phyloP scores from a whole-genome alignment of 441 rosid species.

The Erodium trifolium region DNA sequence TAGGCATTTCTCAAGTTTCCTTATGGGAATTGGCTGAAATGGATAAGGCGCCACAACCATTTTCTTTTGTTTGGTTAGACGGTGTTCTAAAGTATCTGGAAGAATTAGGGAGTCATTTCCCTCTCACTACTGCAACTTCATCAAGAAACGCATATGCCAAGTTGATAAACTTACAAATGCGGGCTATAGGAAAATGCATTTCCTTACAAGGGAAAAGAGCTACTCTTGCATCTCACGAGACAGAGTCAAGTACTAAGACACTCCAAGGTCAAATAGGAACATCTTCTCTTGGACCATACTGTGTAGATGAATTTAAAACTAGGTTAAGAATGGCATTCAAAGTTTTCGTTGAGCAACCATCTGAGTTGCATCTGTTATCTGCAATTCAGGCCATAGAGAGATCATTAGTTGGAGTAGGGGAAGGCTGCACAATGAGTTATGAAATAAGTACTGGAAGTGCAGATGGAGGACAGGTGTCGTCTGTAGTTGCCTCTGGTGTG shows the following conservation, averaged over 20 bases:
- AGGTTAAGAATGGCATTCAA: constrained; percentile 67
- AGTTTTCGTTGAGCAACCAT: constrained; percentile 46
- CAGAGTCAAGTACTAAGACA: constrained; percentile 49
- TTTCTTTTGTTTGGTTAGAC: constrained; percentile 67
- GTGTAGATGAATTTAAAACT: constrained; percentile 55
- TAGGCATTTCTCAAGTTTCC: constrained; percentile 44
- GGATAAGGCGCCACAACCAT: constrained; percentile 36
- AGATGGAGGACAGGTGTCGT: constrained; percentile 57
- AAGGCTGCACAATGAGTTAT: constrained; percentile 35
- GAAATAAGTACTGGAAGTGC: constrained; percentile 46
- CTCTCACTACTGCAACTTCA: constrained; percentile 22
- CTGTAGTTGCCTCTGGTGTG: constrained; percentile 71
- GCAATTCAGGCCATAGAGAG: constrained; percentile 68
- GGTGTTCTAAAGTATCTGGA: constrained; percentile 71
- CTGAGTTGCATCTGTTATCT: constrained; percentile 57
- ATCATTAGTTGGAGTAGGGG: constrained; percentile 66
- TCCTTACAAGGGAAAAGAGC: constrained; percentile 72
- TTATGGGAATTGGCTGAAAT: constrained; percentile 48
- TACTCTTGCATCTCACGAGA: constrained; percentile 64
- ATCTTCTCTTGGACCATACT: constrained; percentile 30
- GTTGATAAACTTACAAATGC: constrained; percentile 60
- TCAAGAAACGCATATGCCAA: constrained; percentile 40
- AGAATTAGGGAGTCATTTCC: constrained; percentile 60
- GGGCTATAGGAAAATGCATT: constrained; percentile 76
- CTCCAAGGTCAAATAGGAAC: constrained; percentile 27